Conservation (phyloP, 2,329 filamentous ascomycete genomes). For the Thyridium curvatum region DNA sequence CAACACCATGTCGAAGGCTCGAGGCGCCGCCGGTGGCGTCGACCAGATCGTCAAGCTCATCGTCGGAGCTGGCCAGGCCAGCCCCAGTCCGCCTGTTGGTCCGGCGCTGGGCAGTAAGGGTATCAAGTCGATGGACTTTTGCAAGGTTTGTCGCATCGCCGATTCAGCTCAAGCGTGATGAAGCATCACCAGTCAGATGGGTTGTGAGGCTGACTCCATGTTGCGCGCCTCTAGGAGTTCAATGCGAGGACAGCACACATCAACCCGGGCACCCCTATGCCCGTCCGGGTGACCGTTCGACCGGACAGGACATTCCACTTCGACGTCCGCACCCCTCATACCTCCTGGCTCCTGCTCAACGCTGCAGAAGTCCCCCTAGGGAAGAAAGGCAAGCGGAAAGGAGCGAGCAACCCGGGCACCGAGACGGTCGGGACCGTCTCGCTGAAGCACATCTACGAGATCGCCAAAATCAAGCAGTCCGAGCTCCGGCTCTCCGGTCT, state of each 20-base stretch:
- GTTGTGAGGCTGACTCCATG: neutral
- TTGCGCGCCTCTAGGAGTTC: constrained; percentile 65
- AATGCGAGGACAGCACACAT: constrained; percentile 90
- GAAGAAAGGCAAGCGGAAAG: constrained; percentile 73
- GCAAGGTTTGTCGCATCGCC: constrained; percentile 61
- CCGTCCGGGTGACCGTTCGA: constrained; percentile 84
- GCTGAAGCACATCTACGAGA: constrained; percentile 95
- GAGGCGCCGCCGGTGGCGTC: constrained; percentile 28
- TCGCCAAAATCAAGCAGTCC: constrained; percentile 89
- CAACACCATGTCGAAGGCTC: constrained; percentile 45
- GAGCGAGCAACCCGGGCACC: constrained; percentile 66
- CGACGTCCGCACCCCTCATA: constrained; percentile 89
- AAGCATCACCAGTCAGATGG: constrained; percentile 5
- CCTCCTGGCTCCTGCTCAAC: constrained; percentile 80
- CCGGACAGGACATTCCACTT: constrained; percentile 92
- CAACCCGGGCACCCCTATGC: constrained; percentile 74
- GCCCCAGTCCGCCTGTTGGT: constrained; percentile 90
- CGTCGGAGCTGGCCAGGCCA: constrained; percentile 91
- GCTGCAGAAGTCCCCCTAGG: constrained; percentile 67
- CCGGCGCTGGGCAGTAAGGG: constrained; percentile 94
- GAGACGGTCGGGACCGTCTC: constrained; percentile 80
- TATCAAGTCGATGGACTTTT: constrained; percentile 99
- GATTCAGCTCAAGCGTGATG: neutral
- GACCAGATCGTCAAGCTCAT: constrained; percentile 94
- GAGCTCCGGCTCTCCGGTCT: constrained; percentile 69